phyloP scores from a whole-genome alignment of 805 yeast genomes.

The Sungouiozyma intestinalis region DNA sequence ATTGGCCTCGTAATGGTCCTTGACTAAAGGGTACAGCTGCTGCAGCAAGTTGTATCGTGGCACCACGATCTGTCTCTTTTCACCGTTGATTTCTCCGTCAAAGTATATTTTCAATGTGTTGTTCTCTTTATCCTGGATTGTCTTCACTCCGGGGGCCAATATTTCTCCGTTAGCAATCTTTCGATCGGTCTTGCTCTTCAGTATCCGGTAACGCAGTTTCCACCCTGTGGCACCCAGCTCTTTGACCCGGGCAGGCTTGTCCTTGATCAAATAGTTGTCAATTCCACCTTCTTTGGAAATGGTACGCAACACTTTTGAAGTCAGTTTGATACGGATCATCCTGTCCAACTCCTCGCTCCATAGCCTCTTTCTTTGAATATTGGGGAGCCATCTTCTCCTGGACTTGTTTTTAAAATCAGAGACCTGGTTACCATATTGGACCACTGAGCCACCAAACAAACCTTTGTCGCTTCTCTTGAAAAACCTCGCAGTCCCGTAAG shows the following conservation, averaged over 20 bases:
- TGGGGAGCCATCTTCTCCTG: slow-evolving; percentile 73
- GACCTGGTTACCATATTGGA: slow-evolving; percentile 65
- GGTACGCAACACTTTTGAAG: slow-evolving; percentile 75
- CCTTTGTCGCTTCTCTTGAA: slow-evolving; percentile 85
- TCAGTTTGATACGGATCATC: slow-evolving; percentile 48
- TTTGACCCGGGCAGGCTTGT: slow-evolving; percentile 79
- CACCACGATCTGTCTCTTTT: slow-evolving; percentile 40
- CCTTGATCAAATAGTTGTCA: slow-evolving; percentile 79
- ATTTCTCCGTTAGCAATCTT: background rate
- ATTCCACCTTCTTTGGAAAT: slow-evolving; percentile 91
- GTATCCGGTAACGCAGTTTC: slow-evolving; percentile 70
- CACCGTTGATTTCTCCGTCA: slow-evolving; percentile 33
- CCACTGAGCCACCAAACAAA: slow-evolving; percentile 79
- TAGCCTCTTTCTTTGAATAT: slow-evolving; percentile 59
- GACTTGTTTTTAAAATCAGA: slow-evolving; percentile 68
- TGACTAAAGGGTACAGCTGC: slow-evolving; percentile 42
- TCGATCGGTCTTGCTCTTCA: slow-evolving; percentile 22
- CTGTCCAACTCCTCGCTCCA: slow-evolving; percentile 76
- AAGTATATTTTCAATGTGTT: slow-evolving; percentile 37
- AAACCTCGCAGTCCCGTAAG: slow-evolving; percentile 66
- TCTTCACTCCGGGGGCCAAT: background rate
- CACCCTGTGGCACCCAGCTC: slow-evolving; percentile 91
- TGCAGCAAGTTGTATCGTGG: slow-evolving; percentile 58
- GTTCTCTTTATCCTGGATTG: slow-evolving; percentile 13
- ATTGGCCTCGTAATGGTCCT: slow-evolving; percentile 32